Percentiles rank a stretch among this genome's conserved stretches.
phyloP scores from a whole-genome alignment of 805 yeast genomes.

The Candida mattraensis region DNA sequence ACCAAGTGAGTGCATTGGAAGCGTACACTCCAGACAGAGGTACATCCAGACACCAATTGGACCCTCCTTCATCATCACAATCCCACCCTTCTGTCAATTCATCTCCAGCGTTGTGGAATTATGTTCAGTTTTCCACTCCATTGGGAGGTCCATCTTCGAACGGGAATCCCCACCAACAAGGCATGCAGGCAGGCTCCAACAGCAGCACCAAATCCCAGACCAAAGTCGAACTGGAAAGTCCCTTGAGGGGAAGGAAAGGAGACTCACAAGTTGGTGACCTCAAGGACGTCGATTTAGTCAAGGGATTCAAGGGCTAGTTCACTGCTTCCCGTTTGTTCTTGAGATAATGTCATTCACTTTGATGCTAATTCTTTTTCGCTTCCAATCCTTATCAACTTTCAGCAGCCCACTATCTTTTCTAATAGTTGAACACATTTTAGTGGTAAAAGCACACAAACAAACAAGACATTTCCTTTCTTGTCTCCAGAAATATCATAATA shows the following conservation, averaged over 20 bases:
- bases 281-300: conserved; percentile 47
- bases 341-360: too few relatives aligned
- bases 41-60: conserved; percentile 27
- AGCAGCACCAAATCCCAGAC: conserved; percentile 12
- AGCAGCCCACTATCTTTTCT: too few relatives aligned
- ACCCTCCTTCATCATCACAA: conserved; percentile 32
- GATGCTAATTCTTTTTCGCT: too few relatives aligned
- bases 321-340: too few relatives aligned
- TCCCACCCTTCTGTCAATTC: conserved; percentile 48
- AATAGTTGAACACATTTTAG: too few relatives aligned
- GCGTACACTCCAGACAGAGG: conserved; percentile 69
- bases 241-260: conserved; percentile 25
- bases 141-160: conserved; percentile 27
- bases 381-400: too few relatives aligned
- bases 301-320: conserved; percentile 45
- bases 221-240: conserved; percentile 31
- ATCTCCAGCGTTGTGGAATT: conserved; percentile 93
- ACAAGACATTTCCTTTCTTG: too few relatives aligned
- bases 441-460: too few relatives aligned
- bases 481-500: too few relatives aligned
- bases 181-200: conserved; percentile 33
- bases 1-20: conserved; percentile 52
- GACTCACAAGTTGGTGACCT: conserved; percentile 40
- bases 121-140: conserved; percentile 67
- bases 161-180: conserved; percentile 15